Evolutionary conservation across 495 filamentous ascomycete species (phyloP).

Genomic region (Hamigera avellanea): DNA sequence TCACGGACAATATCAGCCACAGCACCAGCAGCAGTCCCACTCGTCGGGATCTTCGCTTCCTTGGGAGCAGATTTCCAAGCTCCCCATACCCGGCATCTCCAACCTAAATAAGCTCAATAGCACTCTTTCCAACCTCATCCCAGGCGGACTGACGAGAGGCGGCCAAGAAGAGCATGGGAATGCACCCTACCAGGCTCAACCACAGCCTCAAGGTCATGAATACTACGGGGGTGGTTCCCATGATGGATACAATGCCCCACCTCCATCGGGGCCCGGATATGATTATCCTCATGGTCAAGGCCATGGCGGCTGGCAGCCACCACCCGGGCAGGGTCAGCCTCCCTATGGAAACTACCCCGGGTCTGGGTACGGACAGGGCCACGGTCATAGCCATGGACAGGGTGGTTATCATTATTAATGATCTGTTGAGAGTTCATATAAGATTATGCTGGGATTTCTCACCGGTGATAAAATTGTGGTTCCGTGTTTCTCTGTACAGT

Average conservation of each 20-base stretch:
- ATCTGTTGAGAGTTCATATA: neutral
- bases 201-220: too few species aligned
- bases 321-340: neutral
- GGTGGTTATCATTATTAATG: neutral
- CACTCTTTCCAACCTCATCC: constrained; percentile 26
- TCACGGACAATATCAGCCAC: constrained; percentile 9
- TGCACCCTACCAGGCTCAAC: too few species aligned
- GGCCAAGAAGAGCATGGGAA: constrained; percentile 7
- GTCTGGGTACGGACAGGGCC: constrained; percentile 1
- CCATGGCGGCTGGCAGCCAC: too few species aligned
- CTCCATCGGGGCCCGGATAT: neutral
- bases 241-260: neutral
- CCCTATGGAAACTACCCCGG: neutral
- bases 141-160: constrained; percentile 27
- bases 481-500: too few species aligned
- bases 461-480: too few species aligned
- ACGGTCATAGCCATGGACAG: constrained; percentile 2
- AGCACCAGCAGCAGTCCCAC: constrained; percentile 12
- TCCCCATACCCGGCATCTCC: constrained; percentile 33
- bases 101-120: constrained; percentile 26
- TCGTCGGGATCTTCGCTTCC: constrained; percentile 13
- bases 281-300: neutral
- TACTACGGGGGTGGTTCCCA: neutral
- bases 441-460: too few species aligned
- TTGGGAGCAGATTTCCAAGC: constrained; percentile 25